phyloP scores from a whole-genome alignment of 176 grass and related monocot species.

The Microstegium vimineum region DNA sequence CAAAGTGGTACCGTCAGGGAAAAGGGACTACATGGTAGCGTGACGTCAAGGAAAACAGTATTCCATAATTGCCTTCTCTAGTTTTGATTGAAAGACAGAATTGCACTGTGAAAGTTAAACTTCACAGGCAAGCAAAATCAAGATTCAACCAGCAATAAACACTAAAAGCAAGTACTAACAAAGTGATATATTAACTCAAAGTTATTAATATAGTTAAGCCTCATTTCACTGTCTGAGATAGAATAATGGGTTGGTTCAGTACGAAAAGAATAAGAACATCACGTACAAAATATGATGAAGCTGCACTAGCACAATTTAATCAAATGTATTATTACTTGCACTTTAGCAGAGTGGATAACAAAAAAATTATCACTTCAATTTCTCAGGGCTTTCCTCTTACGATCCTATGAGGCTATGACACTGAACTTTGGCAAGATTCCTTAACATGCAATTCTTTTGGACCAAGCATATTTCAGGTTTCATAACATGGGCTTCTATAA shows the following conservation, averaged over 20 bases:
- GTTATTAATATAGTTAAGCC: background rate
- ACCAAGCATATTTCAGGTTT: constrained; percentile 10
- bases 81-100: constrained; percentile 20
- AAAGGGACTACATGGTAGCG: background rate
- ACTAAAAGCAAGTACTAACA: constrained; percentile 1
- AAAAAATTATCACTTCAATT: background rate
- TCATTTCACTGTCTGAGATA: background rate
- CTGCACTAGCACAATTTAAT: background rate
- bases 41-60: background rate
- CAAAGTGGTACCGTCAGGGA: background rate
- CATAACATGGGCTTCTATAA: background rate
- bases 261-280: background rate
- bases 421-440: background rate
- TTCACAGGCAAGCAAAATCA: constrained; percentile 31
- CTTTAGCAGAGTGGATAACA: background rate
- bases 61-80: constrained; percentile 6
- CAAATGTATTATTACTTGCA: background rate
- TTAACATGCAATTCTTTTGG: background rate
- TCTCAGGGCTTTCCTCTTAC: background rate
- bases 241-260: background rate
- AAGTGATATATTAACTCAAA: background rate
- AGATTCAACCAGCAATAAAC: constrained; percentile 12
- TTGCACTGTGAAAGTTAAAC: constrained; percentile 1
- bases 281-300: background rate
- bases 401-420: background rate